phyloP scores from a whole-genome alignment of 805 yeast species.

The Candida koratica region DNA sequence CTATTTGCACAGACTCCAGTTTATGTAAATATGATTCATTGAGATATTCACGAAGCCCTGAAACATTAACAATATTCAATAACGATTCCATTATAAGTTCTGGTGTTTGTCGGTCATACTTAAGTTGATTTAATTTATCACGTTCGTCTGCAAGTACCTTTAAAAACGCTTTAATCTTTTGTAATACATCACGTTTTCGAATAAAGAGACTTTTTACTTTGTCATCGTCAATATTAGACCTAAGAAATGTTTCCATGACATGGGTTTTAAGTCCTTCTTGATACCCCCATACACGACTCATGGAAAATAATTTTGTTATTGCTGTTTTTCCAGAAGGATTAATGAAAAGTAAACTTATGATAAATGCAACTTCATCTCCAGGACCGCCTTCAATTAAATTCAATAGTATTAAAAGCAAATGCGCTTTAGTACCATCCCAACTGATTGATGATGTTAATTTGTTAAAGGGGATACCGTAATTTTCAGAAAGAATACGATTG shows the following conservation, averaged over 20 bases:
- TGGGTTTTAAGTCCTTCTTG: conserved; percentile 8
- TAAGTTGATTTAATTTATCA: conserved; percentile 12
- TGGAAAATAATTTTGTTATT: conserved; percentile 26
- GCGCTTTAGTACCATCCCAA: conserved; percentile 47
- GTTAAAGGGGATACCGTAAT: conserved; percentile 39
- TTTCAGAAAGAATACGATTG: conserved; percentile 29
- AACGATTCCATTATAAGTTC: conserved; percentile 31
- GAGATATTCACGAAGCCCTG: conserved; percentile 31
- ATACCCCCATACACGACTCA: conserved; percentile 14
- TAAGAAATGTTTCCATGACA: conserved; percentile 19
- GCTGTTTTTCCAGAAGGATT: conserved; percentile 22
- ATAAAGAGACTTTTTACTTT: conserved; percentile 8
- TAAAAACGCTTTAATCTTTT: conserved; percentile 11
- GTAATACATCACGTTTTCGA: not conserved
- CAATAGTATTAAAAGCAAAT: conserved; percentile 47
- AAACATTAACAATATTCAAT: conserved; percentile 25
- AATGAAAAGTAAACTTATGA: conserved; percentile 24
- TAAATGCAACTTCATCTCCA: conserved; percentile 30
- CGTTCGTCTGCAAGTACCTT: conserved; percentile 15
- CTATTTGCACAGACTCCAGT: conserved; percentile 4
- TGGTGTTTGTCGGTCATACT: conserved; percentile 29
- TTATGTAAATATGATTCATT: conserved; percentile 14
- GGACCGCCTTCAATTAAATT: conserved; percentile 35
- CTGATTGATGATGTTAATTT: conserved; percentile 45
- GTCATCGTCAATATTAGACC: conserved; percentile 12